phyloP scores from a whole-genome alignment of 192 early-diverging fungal genomes.

The Dimargaris verticillata region DNA sequence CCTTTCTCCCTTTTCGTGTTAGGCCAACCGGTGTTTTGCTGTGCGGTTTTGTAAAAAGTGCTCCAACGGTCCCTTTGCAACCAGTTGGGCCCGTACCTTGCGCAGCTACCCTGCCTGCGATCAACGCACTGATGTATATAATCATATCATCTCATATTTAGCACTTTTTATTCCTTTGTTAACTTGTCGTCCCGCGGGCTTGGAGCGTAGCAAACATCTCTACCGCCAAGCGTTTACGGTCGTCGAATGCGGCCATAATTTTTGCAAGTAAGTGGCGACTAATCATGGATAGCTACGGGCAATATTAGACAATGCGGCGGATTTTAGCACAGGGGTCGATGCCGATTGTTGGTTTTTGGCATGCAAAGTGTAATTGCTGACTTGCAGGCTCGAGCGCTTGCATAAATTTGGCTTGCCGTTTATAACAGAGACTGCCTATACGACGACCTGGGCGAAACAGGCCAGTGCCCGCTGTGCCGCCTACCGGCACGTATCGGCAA shows the following conservation, averaged over 20 bases:
- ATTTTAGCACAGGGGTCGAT: not conserved
- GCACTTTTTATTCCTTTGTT: no score
- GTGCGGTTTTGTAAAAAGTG: not conserved
- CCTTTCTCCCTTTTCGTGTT: not conserved
- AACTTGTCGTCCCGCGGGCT: not conserved
- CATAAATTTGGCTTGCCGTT: not conserved
- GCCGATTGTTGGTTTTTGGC: not conserved
- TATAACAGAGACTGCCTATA: not conserved
- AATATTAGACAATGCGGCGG: not conserved
- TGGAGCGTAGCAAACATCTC: not conserved
- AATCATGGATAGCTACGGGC: not conserved
- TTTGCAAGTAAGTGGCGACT: not conserved
- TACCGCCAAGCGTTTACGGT: not conserved
- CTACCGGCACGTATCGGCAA: slow-evolving; percentile 3
- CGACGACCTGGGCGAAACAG: not conserved
- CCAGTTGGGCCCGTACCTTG: not conserved
- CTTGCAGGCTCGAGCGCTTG: not conserved
- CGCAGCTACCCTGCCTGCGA: no score
- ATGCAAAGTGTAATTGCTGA: not conserved
- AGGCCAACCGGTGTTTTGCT: no score
- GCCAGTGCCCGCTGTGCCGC: not conserved
- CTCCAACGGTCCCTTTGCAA: not conserved
- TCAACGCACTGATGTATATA: not conserved
- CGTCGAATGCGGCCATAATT: slow-evolving; percentile 5
- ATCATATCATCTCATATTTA: not conserved